Conservation (phyloP, 1,284 basidiomycete genomes). For the Rhodotorula glutinis region DNA sequence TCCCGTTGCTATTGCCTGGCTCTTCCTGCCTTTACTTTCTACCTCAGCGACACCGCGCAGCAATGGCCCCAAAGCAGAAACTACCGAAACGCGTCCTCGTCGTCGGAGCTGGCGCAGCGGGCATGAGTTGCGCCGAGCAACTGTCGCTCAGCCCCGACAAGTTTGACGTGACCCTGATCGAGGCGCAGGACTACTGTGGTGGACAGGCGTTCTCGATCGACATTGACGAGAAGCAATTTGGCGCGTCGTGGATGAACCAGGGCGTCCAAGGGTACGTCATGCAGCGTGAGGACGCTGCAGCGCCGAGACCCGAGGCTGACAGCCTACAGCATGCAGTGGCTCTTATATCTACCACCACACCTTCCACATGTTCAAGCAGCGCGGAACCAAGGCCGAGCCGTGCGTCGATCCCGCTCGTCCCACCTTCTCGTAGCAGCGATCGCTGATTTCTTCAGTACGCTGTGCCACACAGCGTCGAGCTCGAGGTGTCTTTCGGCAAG, state of each 20-base stretch:
- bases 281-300: too few species aligned
- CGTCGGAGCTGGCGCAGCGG: conserved; percentile 57
- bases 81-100: conserved; percentile 51
- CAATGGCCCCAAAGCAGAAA: conserved; percentile 4
- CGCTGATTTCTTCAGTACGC: not conserved
- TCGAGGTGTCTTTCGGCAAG: conserved; percentile 65
- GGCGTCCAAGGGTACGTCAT: conserved; percentile 37
- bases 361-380: conserved; percentile 54
- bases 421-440: too few species aligned
- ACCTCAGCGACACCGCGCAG: too few species aligned
- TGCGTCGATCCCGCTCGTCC: not conserved
- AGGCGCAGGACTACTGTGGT: conserved; percentile 53
- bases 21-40: too few species aligned
- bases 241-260: conserved; percentile 42
- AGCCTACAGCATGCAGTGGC: not conserved
- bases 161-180: conserved; percentile 58
- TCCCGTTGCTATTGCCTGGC: too few species aligned
- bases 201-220: conserved; percentile 56
- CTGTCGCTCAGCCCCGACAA: conserved; percentile 58
- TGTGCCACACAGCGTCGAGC: conserved; percentile 53
- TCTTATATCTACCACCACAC: conserved; percentile 38
- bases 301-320: not conserved
- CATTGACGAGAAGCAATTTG: conserved; percentile 47
- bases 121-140: conserved; percentile 56
- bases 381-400: conserved; percentile 53